Conservation (phyloP, 2,329 filamentous ascomycete species). For the Fusarium beomiforme region DNA sequence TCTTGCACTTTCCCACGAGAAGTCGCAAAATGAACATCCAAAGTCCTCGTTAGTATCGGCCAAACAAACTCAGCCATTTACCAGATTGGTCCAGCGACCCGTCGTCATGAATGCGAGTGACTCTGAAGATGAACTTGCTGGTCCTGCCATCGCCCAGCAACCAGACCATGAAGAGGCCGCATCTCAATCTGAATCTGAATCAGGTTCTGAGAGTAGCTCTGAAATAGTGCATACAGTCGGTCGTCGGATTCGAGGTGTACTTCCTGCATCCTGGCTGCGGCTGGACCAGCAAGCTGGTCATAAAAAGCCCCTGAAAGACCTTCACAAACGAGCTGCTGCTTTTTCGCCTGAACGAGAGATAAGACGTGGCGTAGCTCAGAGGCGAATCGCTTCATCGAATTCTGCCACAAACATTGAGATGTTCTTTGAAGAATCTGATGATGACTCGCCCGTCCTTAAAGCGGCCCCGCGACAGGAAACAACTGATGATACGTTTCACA, state of each 20-base stretch:
- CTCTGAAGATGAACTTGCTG: constrained; percentile 38
- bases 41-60: background rate
- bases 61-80: background rate
- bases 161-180: constrained; percentile 21
- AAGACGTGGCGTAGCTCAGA: constrained; percentile 62
- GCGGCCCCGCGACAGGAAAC: constrained; percentile 23
- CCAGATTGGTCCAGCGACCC: constrained; percentile 1
- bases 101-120: constrained; percentile 32
- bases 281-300: constrained; percentile 61
- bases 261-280: constrained; percentile 74
- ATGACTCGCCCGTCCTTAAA: constrained; percentile 43
- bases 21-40: background rate
- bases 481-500: constrained; percentile 39
- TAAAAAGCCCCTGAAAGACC: constrained; percentile 45
- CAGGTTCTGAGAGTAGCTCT: constrained; percentile 53
- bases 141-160: background rate
- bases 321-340: constrained; percentile 42
- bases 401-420: constrained; percentile 45
- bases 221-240: constrained; percentile 54
- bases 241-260: constrained; percentile 66
- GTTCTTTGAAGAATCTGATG: constrained; percentile 60
- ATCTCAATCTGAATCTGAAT: constrained; percentile 48
- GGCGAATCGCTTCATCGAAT: constrained; percentile 47
- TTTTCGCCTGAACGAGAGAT: constrained; percentile 52
- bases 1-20: background rate